phyloP scores from a whole-genome alignment of 768 basidiomycete species.

The Russula olivacea region DNA sequence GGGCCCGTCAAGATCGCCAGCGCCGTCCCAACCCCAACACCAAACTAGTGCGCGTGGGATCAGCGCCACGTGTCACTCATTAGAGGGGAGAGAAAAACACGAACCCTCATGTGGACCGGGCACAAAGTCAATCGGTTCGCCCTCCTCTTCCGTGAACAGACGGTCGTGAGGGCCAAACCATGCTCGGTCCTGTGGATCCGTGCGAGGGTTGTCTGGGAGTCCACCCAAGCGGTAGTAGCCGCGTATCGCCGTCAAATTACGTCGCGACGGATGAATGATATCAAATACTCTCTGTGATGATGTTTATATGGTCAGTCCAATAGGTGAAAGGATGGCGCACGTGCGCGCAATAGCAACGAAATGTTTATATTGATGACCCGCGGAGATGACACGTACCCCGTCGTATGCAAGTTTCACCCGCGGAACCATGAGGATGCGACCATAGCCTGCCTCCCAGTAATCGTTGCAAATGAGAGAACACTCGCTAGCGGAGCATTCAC shows the following conservation, averaged over 20 bases:
- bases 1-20: conserved; percentile 94
- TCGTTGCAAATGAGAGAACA: conserved; percentile 98
- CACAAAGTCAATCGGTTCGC: conserved; percentile 64
- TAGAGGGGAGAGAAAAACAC: conserved; percentile 30
- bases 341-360: background rate
- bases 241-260: conserved; percentile 93
- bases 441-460: conserved; percentile 95
- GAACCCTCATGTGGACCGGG: conserved; percentile 82
- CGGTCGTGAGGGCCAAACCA: conserved; percentile 99
- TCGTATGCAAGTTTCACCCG: conserved; percentile 96
- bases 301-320: background rate
- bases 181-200: conserved; percentile 93
- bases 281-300: conserved; percentile 82
- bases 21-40: conserved; percentile 99
- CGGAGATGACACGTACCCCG: conserved; percentile 42
- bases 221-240: conserved; percentile 95
- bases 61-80: background rate
- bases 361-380: background rate
- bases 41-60: conserved; percentile 56
- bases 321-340: background rate
- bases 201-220: conserved; percentile 89
- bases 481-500: conserved; percentile 92
- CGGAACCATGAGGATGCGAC: conserved; percentile 96
- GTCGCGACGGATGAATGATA: conserved; percentile 83
- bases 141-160: conserved; percentile 86